Evolutionary conservation across 2,329 filamentous ascomycete species (phyloP).

Genomic region (Aspergillus persii): DNA sequence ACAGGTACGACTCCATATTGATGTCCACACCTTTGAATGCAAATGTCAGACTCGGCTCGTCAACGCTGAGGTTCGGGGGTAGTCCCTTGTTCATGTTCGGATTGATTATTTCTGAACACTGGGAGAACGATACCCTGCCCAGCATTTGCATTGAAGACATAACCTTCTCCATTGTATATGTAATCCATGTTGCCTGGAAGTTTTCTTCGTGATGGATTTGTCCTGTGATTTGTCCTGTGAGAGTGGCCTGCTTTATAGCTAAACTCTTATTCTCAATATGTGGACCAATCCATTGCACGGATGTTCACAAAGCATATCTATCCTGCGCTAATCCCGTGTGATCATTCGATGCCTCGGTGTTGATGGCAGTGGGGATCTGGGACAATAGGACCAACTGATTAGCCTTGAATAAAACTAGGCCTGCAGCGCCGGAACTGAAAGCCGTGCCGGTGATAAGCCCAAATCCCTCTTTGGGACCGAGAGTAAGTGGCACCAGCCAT

Average conservation of each 20-base stretch:
- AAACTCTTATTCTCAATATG: slow-evolving; percentile 61
- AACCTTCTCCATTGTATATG: slow-evolving; percentile 63
- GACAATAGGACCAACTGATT: not conserved
- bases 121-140: slow-evolving; percentile 61
- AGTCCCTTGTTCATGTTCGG: slow-evolving; percentile 57
- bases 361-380: not conserved
- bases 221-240: slow-evolving; percentile 59
- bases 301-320: slow-evolving; percentile 62
- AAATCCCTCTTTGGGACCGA: not conserved
- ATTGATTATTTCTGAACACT: slow-evolving; percentile 63
- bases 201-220: slow-evolving; percentile 61
- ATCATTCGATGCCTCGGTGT: not conserved
- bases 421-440: not conserved
- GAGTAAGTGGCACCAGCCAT: not conserved
- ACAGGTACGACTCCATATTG: not conserved
- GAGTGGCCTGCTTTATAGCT: slow-evolving; percentile 55
- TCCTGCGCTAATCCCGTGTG: slow-evolving; percentile 54
- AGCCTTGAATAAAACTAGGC: not conserved
- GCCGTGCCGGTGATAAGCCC: not conserved
- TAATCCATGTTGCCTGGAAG: slow-evolving; percentile 63
- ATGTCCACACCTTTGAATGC: no score
- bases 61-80: slow-evolving; percentile 55
- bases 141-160: slow-evolving; percentile 50
- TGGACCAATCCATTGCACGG: slow-evolving; percentile 67
- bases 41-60: not conserved